Percentiles rank a stretch among this genome's conserved stretches.
phyloP scores from a whole-genome alignment of 169 alveolate species.

The Cyclospora cayetanensis region DNA sequence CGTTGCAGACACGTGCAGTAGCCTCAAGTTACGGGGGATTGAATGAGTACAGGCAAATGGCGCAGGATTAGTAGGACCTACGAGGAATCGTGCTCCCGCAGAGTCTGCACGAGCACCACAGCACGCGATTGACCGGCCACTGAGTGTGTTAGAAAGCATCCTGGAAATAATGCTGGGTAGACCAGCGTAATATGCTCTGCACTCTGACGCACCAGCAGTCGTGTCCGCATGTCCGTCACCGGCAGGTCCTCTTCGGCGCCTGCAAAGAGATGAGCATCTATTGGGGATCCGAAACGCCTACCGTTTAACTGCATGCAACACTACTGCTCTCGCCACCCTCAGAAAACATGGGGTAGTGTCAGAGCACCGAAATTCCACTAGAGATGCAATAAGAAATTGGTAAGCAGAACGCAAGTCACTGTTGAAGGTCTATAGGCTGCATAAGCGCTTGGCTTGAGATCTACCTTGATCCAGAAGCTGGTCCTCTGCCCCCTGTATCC shows the following conservation, averaged over 20 bases:
- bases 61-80: neutral
- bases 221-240: neutral
- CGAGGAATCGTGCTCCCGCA: constrained; percentile 34
- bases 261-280: neutral
- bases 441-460: too few relatives aligned
- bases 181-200: neutral
- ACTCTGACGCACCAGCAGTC: neutral
- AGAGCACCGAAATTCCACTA: too few relatives aligned
- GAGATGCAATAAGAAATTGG: too few relatives aligned
- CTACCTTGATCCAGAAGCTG: too few relatives aligned
- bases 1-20: neutral
- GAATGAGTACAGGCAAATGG: neutral
- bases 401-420: too few relatives aligned
- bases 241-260: constrained; percentile 35
- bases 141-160: neutral
- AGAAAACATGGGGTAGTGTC: too few relatives aligned
- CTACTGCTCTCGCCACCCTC: too few relatives aligned
- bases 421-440: too few relatives aligned
- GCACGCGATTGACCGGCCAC: neutral
- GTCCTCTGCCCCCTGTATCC: too few relatives aligned
- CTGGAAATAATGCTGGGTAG: neutral
- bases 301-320: too few relatives aligned
- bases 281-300: neutral
- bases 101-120: neutral
- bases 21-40: neutral